These are phyloP conservation scores for Adenanthera pavonina DNA, from an alignment of 306 rosid species.

Conservation along the genomic window DNA sequence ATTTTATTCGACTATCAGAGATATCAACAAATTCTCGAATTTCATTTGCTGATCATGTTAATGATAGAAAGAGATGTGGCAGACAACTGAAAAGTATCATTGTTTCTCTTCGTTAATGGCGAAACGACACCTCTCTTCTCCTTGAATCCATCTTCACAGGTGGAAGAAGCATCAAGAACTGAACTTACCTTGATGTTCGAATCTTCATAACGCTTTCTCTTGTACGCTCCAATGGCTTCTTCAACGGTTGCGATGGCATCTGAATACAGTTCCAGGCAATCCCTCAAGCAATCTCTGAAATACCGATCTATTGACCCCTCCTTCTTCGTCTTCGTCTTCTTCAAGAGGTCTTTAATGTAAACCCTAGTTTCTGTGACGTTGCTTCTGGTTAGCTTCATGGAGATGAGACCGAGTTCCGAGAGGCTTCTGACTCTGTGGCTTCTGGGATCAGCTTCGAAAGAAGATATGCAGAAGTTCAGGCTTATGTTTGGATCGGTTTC, in stretches of 20 bases:
- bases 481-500: conserved; percentile 58
- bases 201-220: conserved; percentile 47
- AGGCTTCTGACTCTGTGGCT: conserved; percentile 43
- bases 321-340: conserved; percentile 15
- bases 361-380: conserved; percentile 53
- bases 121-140: conserved; percentile 47
- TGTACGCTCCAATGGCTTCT: conserved; percentile 52
- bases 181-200: conserved; percentile 59
- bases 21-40: background rate
- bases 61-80: conserved; percentile 73
- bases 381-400: conserved; percentile 49
- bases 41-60: conserved; percentile 41
- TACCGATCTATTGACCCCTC: conserved; percentile 3
- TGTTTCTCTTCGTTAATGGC: conserved; percentile 64
- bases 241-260: conserved; percentile 49
- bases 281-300: conserved; percentile 50
- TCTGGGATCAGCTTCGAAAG: conserved; percentile 50
- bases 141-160: conserved; percentile 83
- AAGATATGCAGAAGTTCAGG: conserved; percentile 64
- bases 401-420: conserved; percentile 55
- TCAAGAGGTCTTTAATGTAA: conserved; percentile 51
- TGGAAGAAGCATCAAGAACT: conserved; percentile 56
- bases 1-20: too few relatives aligned
- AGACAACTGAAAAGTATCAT: conserved; percentile 62
- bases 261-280: conserved; percentile 63